phyloP scores from a whole-genome alignment of 1,284 basidiomycete species.

The Boletellus deceptivus region DNA sequence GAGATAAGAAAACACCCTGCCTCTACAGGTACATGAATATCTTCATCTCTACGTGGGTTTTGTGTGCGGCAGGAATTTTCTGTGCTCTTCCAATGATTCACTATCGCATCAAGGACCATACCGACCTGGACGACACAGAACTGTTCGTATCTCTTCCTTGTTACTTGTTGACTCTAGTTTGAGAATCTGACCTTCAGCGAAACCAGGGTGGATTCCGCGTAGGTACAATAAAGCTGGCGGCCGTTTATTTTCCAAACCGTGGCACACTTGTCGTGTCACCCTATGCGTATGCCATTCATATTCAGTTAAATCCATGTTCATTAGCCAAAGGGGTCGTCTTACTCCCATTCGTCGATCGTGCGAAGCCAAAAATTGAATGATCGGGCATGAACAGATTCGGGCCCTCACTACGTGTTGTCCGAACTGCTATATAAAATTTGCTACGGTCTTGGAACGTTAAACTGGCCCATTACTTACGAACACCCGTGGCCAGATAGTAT shows the following conservation, averaged over 20 bases:
- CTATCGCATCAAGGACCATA: constrained; percentile 37
- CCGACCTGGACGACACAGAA: constrained; percentile 29
- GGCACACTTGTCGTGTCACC: background rate
- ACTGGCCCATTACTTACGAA: too few relatives aligned
- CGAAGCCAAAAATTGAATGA: too few relatives aligned
- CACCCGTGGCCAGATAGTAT: too few relatives aligned
- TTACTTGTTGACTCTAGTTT: background rate
- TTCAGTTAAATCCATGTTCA: background rate
- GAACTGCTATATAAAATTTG: too few relatives aligned
- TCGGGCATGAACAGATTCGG: too few relatives aligned
- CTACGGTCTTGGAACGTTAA: too few relatives aligned
- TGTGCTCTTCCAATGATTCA: constrained; percentile 41
- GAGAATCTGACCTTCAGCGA: constrained; percentile 16
- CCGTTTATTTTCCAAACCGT: background rate
- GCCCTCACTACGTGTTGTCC: too few relatives aligned
- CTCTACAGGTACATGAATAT: constrained; percentile 37
- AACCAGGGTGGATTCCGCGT: constrained; percentile 3
- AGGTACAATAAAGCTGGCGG: background rate
- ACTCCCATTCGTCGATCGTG: too few relatives aligned
- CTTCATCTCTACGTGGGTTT: constrained; percentile 38
- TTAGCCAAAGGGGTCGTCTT: background rate
- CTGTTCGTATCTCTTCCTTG: constrained; percentile 21
- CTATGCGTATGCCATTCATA: background rate
- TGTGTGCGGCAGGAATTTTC: constrained; percentile 34
- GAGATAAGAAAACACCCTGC: background rate